A percentile compares a stretch with the other conserved stretches of the same genome.
phyloP scores from a whole-genome alignment of 495 filamentous ascomycete species.

The Xylaria nigripes region DNA sequence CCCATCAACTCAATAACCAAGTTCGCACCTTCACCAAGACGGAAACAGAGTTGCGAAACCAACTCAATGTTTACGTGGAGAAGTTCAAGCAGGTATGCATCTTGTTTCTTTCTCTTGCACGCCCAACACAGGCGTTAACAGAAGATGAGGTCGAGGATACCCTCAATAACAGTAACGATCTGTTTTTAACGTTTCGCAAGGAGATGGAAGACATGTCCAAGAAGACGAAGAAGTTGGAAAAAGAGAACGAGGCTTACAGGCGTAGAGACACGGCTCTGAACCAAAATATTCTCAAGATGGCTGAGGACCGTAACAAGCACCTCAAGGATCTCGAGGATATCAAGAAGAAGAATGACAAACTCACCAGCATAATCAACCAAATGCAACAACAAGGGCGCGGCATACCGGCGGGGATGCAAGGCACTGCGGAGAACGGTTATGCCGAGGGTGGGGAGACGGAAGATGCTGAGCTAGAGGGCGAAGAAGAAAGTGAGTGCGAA shows the following conservation, averaged over 20 bases:
- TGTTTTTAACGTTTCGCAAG: slow-evolving; percentile 95
- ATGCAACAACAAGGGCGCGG: slow-evolving; percentile 89
- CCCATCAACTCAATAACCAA: slow-evolving; percentile 76
- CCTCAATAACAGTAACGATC: slow-evolving; percentile 95
- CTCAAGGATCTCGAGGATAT: slow-evolving; percentile 72
- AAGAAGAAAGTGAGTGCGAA: slow-evolving; percentile 56
- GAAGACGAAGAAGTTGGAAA: slow-evolving; percentile 95
- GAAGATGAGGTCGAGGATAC: slow-evolving; percentile 86
- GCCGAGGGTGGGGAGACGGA: slow-evolving; percentile 39
- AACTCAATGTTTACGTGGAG: slow-evolving; percentile 97
- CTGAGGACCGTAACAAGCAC: slow-evolving; percentile 80
- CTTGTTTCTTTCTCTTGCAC: slow-evolving; percentile 21
- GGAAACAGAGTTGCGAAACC: slow-evolving; percentile 83
- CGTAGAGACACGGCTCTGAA: slow-evolving; percentile 91
- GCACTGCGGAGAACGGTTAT: slow-evolving; percentile 47
- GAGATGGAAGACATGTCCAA: slow-evolving; percentile 99
- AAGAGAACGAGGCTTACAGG: slow-evolving; percentile 86
- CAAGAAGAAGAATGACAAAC: slow-evolving; percentile 82
- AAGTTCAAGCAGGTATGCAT: slow-evolving; percentile 95
- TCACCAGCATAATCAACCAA: slow-evolving; percentile 84
- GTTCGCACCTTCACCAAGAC: slow-evolving; percentile 96
- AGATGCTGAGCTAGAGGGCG: slow-evolving; percentile 70
- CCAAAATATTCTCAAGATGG: slow-evolving; percentile 95
- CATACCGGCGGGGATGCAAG: slow-evolving; percentile 48
- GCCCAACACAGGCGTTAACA: slow-evolving; percentile 26